Base-by-base conservation (phyloP, 2,329 filamentous ascomycete species). In the Ceratocystis colombiana region DNA sequence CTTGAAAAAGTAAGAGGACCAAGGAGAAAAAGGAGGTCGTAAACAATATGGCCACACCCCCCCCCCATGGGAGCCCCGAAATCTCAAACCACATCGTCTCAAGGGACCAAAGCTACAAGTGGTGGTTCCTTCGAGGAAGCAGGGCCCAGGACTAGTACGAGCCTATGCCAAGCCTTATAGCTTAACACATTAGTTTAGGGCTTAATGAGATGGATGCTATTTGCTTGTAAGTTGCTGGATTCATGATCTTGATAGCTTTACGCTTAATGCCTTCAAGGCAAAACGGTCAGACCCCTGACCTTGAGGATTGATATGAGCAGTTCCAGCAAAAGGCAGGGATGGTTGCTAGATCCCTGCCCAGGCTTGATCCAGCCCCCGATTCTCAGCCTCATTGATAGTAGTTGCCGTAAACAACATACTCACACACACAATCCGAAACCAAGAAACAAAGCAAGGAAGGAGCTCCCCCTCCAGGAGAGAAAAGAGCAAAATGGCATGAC, bases 71-170 rank as follows among this genome's bases (percentile, higher is more conserved):
- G n/a, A 37, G 55, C 12, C 25, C 20, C 22, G 28, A 30, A 37
- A 59, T 59, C 55, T 59, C 55, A 59, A 59, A 33, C 55, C 55
- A 28, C 25, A 37, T 59, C 55, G 55, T 59, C 55, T 59, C 55
- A 59, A 59, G 55, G 17, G 55, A 33, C 55, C 37, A 41, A 37
- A 20, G 25, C 55, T n/a, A 8, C 55, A 53, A 41, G 37, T 41
- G 37, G 2, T 41, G 10, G 37, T 20, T 12, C 20, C 48, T 25
- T 28, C 48, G 48, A 53, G 10, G 25, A 53, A 28, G 22, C 48
- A 53, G 22, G 48, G 48, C 20, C 3, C 48, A 41, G 37, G 1
- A 41, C 37, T 15, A 41, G 37, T 41, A 15, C 37, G 37, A 15
- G 10, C 10, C 37, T 15, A 15, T 41, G 37, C 37, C 37, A 53